Evolutionary conservation across 2,329 filamentous ascomycete species (phyloP), one percentile per base, ranked within the genome.

Genomic region (Esteya vermicola): DNA sequence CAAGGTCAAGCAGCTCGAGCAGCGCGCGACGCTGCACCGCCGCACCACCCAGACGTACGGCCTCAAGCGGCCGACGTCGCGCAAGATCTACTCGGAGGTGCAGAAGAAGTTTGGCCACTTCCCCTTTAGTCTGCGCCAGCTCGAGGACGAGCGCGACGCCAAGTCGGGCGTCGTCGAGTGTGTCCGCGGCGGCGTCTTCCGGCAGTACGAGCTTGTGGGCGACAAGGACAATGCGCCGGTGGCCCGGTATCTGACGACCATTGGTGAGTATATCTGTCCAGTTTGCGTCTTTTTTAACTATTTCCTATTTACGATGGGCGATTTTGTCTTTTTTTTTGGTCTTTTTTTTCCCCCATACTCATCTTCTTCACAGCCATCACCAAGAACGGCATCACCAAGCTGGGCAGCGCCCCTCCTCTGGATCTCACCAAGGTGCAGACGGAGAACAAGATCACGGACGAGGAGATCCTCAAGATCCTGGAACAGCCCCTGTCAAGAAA

Each of bases 81-180:
- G 89, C 58, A 85, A 93, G 64, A 81, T 89, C 37, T 72, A 96
- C 39, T 93, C 88, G 35, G 91, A 96, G 66, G 81, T 94, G 45
- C 81, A 93, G 60, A 93, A 89, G 78, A 95, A 89, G 68, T 98
- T 96, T 57, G 88, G 89, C 49, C 85, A 77, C 47, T 98, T 98
- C 73, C 91, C 91, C 52, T 98, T 98, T 76, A 93, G 85, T 64
- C 72, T 96, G 68, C 77, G 91, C 57, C 91, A 98, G 68, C 75
- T 98, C 47, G 89, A 95, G 47, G 89, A 96, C 54, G 91, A 98
- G 74, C 81, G 89, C 56, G 79, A 88, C 49, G 91, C 85, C 83
- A 96, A 81, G 81, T 91, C 64, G 41, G 91, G 91, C 56, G 82
- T 96, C 43, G 82, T 96, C 43, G 91, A 98, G 67, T 95, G 89